Base-by-base conservation (phyloP, 257 asterid species). In the Scutellaria baicalensis region DNA sequence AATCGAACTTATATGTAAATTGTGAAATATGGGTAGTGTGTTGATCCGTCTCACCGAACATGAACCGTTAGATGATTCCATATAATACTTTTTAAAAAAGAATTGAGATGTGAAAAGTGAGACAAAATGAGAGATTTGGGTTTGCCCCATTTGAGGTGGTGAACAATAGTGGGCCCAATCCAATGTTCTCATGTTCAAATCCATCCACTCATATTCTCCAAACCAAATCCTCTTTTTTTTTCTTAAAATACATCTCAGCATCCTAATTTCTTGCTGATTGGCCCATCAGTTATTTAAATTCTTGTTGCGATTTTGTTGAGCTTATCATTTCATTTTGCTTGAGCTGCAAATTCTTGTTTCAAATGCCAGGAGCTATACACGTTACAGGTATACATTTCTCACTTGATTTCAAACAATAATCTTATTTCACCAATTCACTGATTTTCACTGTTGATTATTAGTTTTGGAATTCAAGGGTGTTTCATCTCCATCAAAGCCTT, bases 341-440 rank as follows among this genome's bases (percentile, higher is more conserved):
- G 23, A 21, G 48, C 23, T 77, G 14, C 70, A 10, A 51, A 9
- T 3, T 51, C 43, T 55, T 65, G 42, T 69, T 66, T 72, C 76
- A 77, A 80, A 93, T 91, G 98, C 98, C 97, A 70, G 97, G 98
- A 88, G 83, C 88, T 23, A 75, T 93, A 74, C 94, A 91, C 78
- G 94, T 89, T 75, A 83, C 97, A 79, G 97, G 98, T 91, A 79
- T 13, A 27, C 33, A 27, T 14, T 3, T 43, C 38, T 63, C 36
- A 50, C 74, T 13, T 59, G 39, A 43, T 42, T 64, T 77, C 23
- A 6, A 58, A 11, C 60, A 33, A n/a, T 43, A 14, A 39, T 20
- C 56, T 6, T 35, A 56, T 52, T 9, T 51, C 50, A 31, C 64
- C 36, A 45, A 52, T 44, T 12, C 64, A 52, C 48, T 50, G 9